phyloP scores from a whole-genome alignment of 1,284 basidiomycete genomes.

The Erythrobasidium hasegawianum region DNA sequence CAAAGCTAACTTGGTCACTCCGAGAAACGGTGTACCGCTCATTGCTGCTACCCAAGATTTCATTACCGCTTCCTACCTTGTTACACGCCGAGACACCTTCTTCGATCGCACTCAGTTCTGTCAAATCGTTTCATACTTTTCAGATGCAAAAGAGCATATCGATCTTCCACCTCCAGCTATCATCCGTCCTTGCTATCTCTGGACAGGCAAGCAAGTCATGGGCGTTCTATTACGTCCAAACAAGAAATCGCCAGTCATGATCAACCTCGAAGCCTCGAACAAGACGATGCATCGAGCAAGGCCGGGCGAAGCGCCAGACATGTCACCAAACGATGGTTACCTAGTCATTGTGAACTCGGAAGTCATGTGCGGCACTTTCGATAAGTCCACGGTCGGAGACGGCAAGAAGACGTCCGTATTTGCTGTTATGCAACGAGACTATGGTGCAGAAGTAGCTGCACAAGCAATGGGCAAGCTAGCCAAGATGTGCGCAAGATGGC shows the following conservation, averaged over 20 bases:
- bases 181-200: slow-evolving; percentile 85
- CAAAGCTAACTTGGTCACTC: slow-evolving; percentile 95
- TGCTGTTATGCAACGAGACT: slow-evolving; percentile 95
- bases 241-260: slow-evolving; percentile 71
- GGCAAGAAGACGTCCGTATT: slow-evolving; percentile 99
- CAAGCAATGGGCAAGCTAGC: slow-evolving; percentile 94
- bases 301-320: slow-evolving; percentile 60
- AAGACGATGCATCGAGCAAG: slow-evolving; percentile 85
- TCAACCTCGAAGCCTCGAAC: slow-evolving; percentile 96
- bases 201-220: slow-evolving; percentile 99
- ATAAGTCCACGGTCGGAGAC: slow-evolving; percentile 96
- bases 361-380: slow-evolving; percentile 99
- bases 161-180: slow-evolving; percentile 94
- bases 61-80: slow-evolving; percentile 93
- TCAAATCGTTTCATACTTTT: slow-evolving; percentile 93
- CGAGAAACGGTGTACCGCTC: slow-evolving; percentile 95
- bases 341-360: slow-evolving; percentile 96
- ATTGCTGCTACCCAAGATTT: slow-evolving; percentile 98
- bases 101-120: slow-evolving; percentile 93
- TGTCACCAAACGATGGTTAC: slow-evolving; percentile 97
- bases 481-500: slow-evolving; percentile 90
- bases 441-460: slow-evolving; percentile 90
- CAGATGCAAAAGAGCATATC: slow-evolving; percentile 84
- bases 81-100: slow-evolving; percentile 89
- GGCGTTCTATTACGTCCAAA: slow-evolving; percentile 95